These are phyloP conservation scores for Cyclocybe aegerita DNA, from an alignment of 768 basidiomycete species.

Conservation along the genomic window DNA sequence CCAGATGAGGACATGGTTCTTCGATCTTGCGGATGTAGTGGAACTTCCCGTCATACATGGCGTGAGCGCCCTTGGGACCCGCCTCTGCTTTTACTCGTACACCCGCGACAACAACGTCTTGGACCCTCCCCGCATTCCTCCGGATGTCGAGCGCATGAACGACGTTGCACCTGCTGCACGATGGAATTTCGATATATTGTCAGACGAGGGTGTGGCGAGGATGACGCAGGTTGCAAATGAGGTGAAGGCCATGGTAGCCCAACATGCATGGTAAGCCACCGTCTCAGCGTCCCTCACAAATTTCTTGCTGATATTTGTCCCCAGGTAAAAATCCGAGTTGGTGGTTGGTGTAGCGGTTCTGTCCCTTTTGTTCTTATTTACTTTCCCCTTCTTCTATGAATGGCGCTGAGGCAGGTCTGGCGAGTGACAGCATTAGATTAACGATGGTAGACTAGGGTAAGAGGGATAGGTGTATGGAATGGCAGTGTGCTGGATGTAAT, in stretches of 20 bases:
- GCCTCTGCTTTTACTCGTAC: conserved; percentile 23
- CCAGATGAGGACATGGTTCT: conserved; percentile 23
- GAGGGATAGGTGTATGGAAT: no score
- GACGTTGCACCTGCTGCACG: conserved; percentile 25
- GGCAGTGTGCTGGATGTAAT: no score
- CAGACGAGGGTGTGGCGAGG: conserved; percentile 11
- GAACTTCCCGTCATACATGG: conserved; percentile 19
- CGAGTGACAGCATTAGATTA: no score
- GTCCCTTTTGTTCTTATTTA: no score
- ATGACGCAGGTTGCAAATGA: conserved; percentile 14
- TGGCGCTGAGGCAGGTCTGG: no score
- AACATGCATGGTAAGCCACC: conserved; percentile 3
- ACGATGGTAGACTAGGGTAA: no score
- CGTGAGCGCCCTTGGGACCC: conserved; percentile 24
- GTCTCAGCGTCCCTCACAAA: no score
- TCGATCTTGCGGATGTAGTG: conserved; percentile 12
- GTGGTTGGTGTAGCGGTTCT: no score
- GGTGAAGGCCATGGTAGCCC: conserved; percentile 15
- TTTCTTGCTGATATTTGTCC: no score
- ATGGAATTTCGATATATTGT: conserved; percentile 24
- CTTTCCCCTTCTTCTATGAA: no score
- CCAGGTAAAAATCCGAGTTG: no score
- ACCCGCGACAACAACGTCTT: conserved; percentile 10
- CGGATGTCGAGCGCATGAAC: conserved; percentile 15
- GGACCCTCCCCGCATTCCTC: conserved; percentile 12